These are phyloP conservation scores for Penicillium sp. DNA, from an alignment of 2,329 filamentous ascomycete genomes.

Conservation along the genomic window DNA sequence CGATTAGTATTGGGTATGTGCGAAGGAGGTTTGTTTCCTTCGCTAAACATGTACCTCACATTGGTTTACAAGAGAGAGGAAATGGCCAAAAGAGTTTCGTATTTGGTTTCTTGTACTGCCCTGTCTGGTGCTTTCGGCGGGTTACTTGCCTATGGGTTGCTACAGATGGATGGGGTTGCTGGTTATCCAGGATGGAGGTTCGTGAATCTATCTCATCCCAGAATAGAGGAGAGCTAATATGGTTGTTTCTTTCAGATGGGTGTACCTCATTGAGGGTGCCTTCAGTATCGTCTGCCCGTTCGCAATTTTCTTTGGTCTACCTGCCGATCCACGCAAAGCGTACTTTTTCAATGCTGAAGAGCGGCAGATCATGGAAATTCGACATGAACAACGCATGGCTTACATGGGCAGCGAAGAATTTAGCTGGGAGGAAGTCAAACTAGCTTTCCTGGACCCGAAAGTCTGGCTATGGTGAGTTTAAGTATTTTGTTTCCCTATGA, in stretches of 20 bases:
- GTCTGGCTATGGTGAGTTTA: too few species aligned
- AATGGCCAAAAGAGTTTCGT: constrained; percentile 44
- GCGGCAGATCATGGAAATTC: constrained; percentile 60
- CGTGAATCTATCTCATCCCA: too few species aligned
- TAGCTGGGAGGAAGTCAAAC: constrained; percentile 30
- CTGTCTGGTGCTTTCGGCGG: constrained; percentile 61
- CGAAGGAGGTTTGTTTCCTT: constrained; percentile 65
- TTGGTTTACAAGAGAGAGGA: background rate
- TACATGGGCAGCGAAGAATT: constrained; percentile 17
- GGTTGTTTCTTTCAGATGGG: too few species aligned
- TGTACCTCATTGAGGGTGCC: constrained; percentile 59
- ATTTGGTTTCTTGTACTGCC: constrained; percentile 73
- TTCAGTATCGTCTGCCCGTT: constrained; percentile 63
- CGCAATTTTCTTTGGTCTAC: constrained; percentile 58
- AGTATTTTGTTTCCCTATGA: too few species aligned
- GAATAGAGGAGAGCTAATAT: too few species aligned
- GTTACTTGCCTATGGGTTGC: constrained; percentile 56
- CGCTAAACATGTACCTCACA: constrained; percentile 48
- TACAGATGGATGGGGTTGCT: constrained; percentile 51
- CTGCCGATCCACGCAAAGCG: constrained; percentile 69
- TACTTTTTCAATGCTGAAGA: constrained; percentile 70
- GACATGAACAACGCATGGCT: too few species aligned
- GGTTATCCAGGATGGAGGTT: constrained; percentile 57
- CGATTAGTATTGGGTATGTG: constrained; percentile 78
- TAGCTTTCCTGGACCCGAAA: constrained; percentile 20